phyloP scores from a whole-genome alignment of 805 yeast species.

The Sugiyamaella valdiviana region DNA sequence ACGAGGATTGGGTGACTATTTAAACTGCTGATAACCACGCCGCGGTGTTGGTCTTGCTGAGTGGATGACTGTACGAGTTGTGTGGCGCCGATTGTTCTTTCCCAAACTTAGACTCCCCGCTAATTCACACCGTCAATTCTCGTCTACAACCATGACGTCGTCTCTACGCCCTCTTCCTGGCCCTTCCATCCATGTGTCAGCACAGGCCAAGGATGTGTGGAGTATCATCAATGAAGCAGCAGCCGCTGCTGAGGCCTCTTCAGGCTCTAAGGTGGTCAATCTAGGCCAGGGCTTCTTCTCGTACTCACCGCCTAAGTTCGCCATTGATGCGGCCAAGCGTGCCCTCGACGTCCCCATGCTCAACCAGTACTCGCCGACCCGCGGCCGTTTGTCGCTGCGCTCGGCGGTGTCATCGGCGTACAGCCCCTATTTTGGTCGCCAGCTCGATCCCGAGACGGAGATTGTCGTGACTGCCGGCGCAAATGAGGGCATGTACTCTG shows the following conservation, averaged over 20 bases:
- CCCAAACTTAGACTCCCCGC: no score
- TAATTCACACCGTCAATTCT: neutral
- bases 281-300: conserved; percentile 98
- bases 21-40: neutral
- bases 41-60: no score
- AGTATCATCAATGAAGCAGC: conserved; percentile 92
- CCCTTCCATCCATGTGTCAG: conserved; percentile 19
- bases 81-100: no score
- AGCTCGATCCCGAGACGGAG: conserved; percentile 49
- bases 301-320: conserved; percentile 93
- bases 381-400: conserved; percentile 74
- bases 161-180: conserved; percentile 13
- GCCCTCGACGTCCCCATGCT: conserved; percentile 67
- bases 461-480: conserved; percentile 92
- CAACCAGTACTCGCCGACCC: conserved; percentile 90
- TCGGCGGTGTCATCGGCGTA: conserved; percentile 66
- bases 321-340: conserved; percentile 68
- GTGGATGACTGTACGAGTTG: no score
- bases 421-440: conserved; percentile 56
- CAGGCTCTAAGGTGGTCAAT: conserved; percentile 75
- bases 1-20: neutral
- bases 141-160: conserved; percentile 1
- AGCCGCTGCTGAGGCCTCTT: conserved; percentile 61
- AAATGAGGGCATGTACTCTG: conserved; percentile 86
- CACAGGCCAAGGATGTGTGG: conserved; percentile 81